Base-by-base conservation (phyloP, 306 rosid genomes). In the Begonia peltatifolia region DNA sequence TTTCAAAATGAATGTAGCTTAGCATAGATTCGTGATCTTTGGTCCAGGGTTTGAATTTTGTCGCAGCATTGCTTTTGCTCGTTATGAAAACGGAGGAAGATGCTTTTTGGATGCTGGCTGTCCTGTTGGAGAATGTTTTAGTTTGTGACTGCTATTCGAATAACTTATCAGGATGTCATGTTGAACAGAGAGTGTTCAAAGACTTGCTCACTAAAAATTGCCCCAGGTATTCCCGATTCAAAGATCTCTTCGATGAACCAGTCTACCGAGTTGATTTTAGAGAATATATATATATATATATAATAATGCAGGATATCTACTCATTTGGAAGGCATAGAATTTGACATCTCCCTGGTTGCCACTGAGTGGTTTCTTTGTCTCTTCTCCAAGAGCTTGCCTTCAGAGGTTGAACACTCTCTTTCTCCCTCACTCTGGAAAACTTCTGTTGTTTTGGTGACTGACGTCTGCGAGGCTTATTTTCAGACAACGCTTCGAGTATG, bases 1-100 rank as follows among this genome's bases (percentile, higher is more conserved):
- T 30, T 30, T 30, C 36, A 0, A 30, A 30, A 30, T 5, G 38
- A 30, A 30, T 6, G 38, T 30, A 6, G 8, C 38, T 30, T 30
- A 30, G 8, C 38, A 3, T 30, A 30, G 38, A 30, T 30, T 30
- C 9, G 38, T 30, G 38, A 30, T 30, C 38, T 30, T 67, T 75
- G 68, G 20, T 72, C 53, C 84, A 92, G 99, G 99, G 99, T 42
- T 73, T 92, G 74, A 92, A 92, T 76, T 92, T 80, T 47, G 99
- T 92, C 22, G 99, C 99, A 36, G 99, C 96, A 50, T 63, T 92
- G 62, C 50, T 92, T 77, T 80, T 92, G 78, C 94, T 86, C 52
- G 99, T 92, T 60, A 86, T 92, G 99, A 86, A 92, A 70, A 92
- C 94, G 6, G 99, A 92, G 63, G 96, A 92, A 74, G 99, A 92